Conservation (phyloP, 2,329 filamentous ascomycete genomes). For the Pyricularia pennisetigena region DNA sequence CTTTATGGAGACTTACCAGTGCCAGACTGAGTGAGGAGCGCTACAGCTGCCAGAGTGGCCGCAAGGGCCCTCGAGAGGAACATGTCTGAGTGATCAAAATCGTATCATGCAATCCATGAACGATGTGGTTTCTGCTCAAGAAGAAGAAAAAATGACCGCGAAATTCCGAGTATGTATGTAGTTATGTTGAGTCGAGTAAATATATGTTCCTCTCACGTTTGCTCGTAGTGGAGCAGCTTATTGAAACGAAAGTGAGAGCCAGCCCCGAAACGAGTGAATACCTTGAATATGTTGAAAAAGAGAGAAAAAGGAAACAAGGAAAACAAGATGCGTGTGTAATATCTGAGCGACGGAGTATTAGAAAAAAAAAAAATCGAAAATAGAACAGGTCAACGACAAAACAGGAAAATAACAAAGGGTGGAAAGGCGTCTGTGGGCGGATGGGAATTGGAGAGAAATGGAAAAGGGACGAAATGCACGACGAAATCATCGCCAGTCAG, state of each 20-base stretch:
- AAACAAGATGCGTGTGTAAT: background rate
- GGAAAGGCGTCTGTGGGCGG: conserved; percentile 5
- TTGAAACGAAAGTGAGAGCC: background rate
- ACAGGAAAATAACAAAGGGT: conserved; percentile 1
- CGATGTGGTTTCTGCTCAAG: background rate
- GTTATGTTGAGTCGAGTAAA: background rate
- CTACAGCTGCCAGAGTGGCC: conserved; percentile 16
- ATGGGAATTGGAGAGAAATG: background rate
- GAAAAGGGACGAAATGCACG: background rate
- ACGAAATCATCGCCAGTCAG: background rate
- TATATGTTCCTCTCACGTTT: background rate
- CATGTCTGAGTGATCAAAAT: conserved; percentile 13
- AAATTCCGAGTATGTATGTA: background rate
- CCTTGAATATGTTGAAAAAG: conserved; percentile 3
- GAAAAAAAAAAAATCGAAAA: background rate
- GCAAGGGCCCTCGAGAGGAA: conserved; percentile 18
- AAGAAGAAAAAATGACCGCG: background rate
- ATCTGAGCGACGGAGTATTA: background rate
- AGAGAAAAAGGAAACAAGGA: background rate
- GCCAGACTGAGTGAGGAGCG: conserved; percentile 13
- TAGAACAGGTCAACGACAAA: background rate
- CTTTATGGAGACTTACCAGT: conserved; percentile 13
- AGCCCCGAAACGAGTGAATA: conserved; percentile 1
- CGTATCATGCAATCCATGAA: conserved; percentile 10
- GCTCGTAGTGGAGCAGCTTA: background rate